Percentiles rank a stretch among this genome's conserved stretches.
Conservation (phyloP, 768 basidiomycete species). For the Boletales sp. region DNA sequence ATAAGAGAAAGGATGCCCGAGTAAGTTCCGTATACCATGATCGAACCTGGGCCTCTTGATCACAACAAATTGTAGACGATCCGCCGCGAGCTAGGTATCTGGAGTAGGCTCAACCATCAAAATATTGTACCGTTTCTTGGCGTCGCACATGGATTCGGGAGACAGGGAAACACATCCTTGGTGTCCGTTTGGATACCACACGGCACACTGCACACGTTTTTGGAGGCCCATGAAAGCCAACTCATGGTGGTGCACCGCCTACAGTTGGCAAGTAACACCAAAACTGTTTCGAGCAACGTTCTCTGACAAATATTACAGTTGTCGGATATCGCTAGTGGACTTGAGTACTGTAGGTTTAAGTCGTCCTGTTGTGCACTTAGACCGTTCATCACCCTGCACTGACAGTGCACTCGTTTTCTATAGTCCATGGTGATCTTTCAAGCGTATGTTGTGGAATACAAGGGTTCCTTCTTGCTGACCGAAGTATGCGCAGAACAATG, state of each 20-base stretch:
- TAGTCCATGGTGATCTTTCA: slow-evolving; percentile 8
- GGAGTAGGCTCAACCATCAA: slow-evolving; percentile 1
- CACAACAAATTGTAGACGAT: slow-evolving; percentile 1
- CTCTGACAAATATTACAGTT: slow-evolving; percentile 2
- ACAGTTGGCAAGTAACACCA: slow-evolving; percentile 1
- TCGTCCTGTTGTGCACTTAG: too few relatives aligned
- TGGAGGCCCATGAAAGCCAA: not conserved
- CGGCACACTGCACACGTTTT: slow-evolving; percentile 3
- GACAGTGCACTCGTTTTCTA: slow-evolving; percentile 10
- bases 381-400: not conserved
- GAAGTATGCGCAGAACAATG: slow-evolving; percentile 1
- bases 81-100: slow-evolving; percentile 7
- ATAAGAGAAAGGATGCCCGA: not conserved
- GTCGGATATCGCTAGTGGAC: slow-evolving; percentile 6
- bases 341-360: not conserved
- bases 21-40: not conserved
- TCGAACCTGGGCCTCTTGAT: not conserved
- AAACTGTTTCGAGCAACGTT: too few relatives aligned
- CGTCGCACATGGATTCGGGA: slow-evolving; percentile 2
- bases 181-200: slow-evolving; percentile 10
- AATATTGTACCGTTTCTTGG: slow-evolving; percentile 7
- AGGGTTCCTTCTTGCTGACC: too few relatives aligned
- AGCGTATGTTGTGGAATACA: not conserved
- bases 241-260: slow-evolving; percentile 2
- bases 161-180: slow-evolving; percentile 1